Conservation (phyloP, 2,329 filamentous ascomycete genomes). For the Coniella lustricola region DNA sequence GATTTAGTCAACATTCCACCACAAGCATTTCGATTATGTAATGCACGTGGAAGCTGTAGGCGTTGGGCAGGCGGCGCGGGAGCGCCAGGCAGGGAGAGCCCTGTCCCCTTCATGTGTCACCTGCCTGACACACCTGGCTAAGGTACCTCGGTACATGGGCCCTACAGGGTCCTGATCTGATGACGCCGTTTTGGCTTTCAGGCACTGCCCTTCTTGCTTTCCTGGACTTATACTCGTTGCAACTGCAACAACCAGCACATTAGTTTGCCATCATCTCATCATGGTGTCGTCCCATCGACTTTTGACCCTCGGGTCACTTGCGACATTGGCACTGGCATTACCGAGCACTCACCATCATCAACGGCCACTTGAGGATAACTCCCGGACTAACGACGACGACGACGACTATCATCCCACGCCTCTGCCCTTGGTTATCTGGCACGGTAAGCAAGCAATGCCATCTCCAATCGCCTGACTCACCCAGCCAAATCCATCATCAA, state of each 20-base stretch:
- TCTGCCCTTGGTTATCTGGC: slow-evolving; percentile 90
- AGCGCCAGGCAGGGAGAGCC: no score
- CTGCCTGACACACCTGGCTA: no score
- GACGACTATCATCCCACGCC: slow-evolving; percentile 53
- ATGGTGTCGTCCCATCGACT: slow-evolving; percentile 24
- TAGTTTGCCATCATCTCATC: slow-evolving; percentile 19
- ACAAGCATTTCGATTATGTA: no score
- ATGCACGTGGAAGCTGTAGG: no score
- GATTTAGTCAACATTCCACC: no score
- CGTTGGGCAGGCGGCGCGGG: no score
- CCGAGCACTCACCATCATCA: slow-evolving; percentile 18
- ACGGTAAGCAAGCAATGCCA: slow-evolving; percentile 40
- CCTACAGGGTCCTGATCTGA: background rate
- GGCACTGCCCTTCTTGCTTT: background rate
- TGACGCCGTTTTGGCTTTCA: background rate
- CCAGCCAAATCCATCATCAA: background rate
- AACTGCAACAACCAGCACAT: background rate
- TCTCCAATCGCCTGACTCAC: slow-evolving; percentile 38
- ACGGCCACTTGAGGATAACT: no score
- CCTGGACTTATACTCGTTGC: background rate
- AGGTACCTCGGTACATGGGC: no score
- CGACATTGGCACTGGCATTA: slow-evolving; percentile 28
- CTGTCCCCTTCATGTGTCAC: no score
- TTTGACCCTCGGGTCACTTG: slow-evolving; percentile 25
- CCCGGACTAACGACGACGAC: slow-evolving; percentile 12